phyloP scores from a whole-genome alignment of 495 filamentous ascomycete genomes.

The Lophium mytilinum region DNA sequence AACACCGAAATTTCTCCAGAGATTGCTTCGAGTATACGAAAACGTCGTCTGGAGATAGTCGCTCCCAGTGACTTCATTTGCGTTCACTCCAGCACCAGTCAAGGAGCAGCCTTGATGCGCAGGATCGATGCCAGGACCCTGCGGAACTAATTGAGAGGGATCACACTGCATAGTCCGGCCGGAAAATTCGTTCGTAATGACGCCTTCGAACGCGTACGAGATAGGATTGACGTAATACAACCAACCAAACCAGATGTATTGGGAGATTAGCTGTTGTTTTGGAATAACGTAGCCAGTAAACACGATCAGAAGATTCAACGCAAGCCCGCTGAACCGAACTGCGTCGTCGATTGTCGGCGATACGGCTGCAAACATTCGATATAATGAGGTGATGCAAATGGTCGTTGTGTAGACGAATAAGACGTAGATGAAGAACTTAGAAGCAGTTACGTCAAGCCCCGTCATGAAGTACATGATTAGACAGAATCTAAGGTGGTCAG shows the following conservation, averaged over 20 bases:
- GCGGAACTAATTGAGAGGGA: slow-evolving; percentile 31
- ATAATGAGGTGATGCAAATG: slow-evolving; percentile 59
- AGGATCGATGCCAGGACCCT: not conserved
- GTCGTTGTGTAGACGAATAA: slow-evolving; percentile 63
- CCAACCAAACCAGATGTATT: slow-evolving; percentile 33
- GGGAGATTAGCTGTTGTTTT: slow-evolving; percentile 54
- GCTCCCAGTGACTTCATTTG: not conserved
- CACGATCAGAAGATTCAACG: slow-evolving; percentile 63
- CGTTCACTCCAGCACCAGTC: slow-evolving; percentile 1
- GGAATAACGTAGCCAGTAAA: slow-evolving; percentile 87
- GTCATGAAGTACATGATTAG: slow-evolving; percentile 64
- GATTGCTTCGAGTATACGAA: not conserved
- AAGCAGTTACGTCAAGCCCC: slow-evolving; percentile 52
- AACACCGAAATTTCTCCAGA: slow-evolving; percentile 18
- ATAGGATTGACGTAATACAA: slow-evolving; percentile 49
- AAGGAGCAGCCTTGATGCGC: slow-evolving; percentile 3
- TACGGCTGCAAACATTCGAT: slow-evolving; percentile 68
- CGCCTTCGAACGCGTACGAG: slow-evolving; percentile 12
- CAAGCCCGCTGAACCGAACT: slow-evolving; percentile 61
- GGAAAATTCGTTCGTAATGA: slow-evolving; percentile 20
- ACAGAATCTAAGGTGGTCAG: too few species aligned
- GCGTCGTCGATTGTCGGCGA: slow-evolving; percentile 67
- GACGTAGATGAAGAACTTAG: slow-evolving; percentile 68
- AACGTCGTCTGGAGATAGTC: slow-evolving; percentile 2
- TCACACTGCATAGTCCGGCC: slow-evolving; percentile 24